phyloP scores from a whole-genome alignment of 495 filamentous ascomycete species.

The Zalerion maritima region DNA sequence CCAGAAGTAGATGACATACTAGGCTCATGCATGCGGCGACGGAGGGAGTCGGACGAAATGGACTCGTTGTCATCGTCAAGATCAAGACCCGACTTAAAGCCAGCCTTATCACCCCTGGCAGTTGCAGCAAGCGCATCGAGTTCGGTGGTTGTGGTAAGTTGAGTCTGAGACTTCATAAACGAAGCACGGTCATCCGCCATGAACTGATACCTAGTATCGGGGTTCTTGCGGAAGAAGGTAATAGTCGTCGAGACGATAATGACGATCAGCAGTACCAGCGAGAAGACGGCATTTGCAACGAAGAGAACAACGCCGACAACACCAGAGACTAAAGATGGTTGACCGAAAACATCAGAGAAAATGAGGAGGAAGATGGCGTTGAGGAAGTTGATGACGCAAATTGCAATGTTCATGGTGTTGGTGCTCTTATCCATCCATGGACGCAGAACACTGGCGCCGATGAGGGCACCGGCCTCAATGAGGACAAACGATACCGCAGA shows the following conservation, averaged over 20 bases:
- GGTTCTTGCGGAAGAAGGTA: slow-evolving; percentile 84
- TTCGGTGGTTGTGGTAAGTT: slow-evolving; percentile 61
- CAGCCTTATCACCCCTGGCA: slow-evolving; percentile 71
- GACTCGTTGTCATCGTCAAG: slow-evolving; percentile 72
- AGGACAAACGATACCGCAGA: slow-evolving; percentile 79
- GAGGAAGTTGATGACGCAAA: slow-evolving; percentile 77
- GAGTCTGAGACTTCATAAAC: slow-evolving; percentile 95
- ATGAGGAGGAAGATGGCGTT: slow-evolving; percentile 77
- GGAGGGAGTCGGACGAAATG: slow-evolving; percentile 28
- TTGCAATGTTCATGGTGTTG: slow-evolving; percentile 92
- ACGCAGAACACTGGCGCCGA: slow-evolving; percentile 63
- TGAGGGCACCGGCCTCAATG: slow-evolving; percentile 69
- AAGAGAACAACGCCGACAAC: slow-evolving; percentile 93
- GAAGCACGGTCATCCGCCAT: slow-evolving; percentile 95
- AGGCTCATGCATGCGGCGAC: slow-evolving; percentile 21
- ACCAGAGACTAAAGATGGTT: slow-evolving; percentile 74
- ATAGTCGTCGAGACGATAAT: slow-evolving; percentile 74
- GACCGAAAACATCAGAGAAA: slow-evolving; percentile 72
- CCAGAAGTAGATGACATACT: slow-evolving; percentile 20
- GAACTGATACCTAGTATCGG: slow-evolving; percentile 87
- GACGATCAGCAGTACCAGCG: slow-evolving; percentile 71
- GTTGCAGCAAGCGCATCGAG: slow-evolving; percentile 88
- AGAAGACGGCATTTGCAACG: slow-evolving; percentile 77
- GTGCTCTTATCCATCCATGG: slow-evolving; percentile 99
- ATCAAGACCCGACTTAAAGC: slow-evolving; percentile 44